phyloP scores from a whole-genome alignment of 768 basidiomycete species.

The Tylopilus plumbeoviolaceoides region DNA sequence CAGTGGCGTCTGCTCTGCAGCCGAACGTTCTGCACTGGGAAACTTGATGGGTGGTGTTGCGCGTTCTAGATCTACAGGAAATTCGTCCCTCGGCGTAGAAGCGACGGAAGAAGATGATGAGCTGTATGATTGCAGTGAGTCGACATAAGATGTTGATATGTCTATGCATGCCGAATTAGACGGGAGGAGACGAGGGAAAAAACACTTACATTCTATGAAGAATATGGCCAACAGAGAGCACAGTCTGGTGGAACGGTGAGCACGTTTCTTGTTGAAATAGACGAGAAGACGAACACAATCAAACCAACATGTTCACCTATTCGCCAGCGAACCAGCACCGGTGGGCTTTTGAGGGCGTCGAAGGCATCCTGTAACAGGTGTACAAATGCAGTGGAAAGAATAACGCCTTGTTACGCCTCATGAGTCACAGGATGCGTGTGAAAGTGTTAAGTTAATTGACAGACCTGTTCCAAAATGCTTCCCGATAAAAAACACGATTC shows the following conservation, averaged over 20 bases:
- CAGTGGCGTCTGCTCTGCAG: slow-evolving; percentile 20
- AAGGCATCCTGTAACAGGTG: slow-evolving; percentile 80
- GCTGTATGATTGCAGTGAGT: slow-evolving; percentile 59
- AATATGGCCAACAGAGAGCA: slow-evolving; percentile 68
- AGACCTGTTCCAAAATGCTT: slow-evolving; percentile 82
- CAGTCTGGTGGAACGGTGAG: slow-evolving; percentile 39
- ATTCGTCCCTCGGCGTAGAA: slow-evolving; percentile 26
- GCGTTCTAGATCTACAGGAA: slow-evolving; percentile 15
- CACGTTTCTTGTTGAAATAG: not conserved
- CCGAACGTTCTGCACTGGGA: not conserved
- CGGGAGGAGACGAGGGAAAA: not conserved
- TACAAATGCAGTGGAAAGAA: slow-evolving; percentile 78
- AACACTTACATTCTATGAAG: slow-evolving; percentile 68
- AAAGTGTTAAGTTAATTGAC: not conserved
- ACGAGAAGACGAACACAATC: slow-evolving; percentile 59
- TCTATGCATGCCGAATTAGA: slow-evolving; percentile 39
- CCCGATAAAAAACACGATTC: slow-evolving; percentile 73
- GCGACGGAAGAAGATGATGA: slow-evolving; percentile 45
- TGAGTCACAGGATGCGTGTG: not conserved
- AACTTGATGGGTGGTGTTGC: slow-evolving; percentile 2
- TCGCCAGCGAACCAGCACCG: slow-evolving; percentile 44
- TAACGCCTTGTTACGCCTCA: slow-evolving; percentile 50
- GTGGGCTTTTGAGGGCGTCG: slow-evolving; percentile 46
- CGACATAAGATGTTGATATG: slow-evolving; percentile 70
- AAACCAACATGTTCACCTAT: slow-evolving; percentile 61